A percentile compares a stretch with the other conserved stretches of the same genome.
phyloP scores from a whole-genome alignment of 768 basidiomycete species.

The Asterophora parasitica region DNA sequence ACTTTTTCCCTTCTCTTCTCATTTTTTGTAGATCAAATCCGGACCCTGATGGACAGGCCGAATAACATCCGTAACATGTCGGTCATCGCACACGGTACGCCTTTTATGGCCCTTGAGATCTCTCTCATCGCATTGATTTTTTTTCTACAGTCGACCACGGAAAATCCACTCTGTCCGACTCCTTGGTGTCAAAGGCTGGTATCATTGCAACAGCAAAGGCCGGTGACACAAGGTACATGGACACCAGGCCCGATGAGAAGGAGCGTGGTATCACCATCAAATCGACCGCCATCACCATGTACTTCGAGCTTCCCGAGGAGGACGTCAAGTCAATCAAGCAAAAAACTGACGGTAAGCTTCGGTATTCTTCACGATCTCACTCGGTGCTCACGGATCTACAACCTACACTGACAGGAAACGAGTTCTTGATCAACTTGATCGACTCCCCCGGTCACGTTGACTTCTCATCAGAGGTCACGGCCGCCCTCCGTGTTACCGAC shows the following conservation, averaged over 20 bases:
- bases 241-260: conserved; percentile 95
- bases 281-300: conserved; percentile 99
- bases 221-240: conserved; percentile 92
- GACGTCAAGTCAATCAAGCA: conserved; percentile 82
- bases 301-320: conserved; percentile 91
- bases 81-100: conserved; percentile 82
- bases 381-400: not conserved
- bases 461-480: conserved; percentile 99
- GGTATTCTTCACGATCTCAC: not conserved
- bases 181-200: conserved; percentile 97
- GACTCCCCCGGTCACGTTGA: conserved; percentile 99
- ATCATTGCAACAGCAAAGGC: conserved; percentile 92
- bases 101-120: not conserved
- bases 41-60: conserved; percentile 80
- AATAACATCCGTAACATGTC: conserved; percentile 94
- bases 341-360: conserved; percentile 76
- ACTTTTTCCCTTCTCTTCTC: no score
- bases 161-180: conserved; percentile 98
- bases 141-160: conserved; percentile 97
- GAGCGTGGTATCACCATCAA: no score
- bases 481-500: conserved; percentile 98
- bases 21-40: conserved; percentile 69
- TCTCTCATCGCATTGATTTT: not conserved
- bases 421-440: no score
- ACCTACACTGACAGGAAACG: conserved; percentile 67